phyloP scores from a whole-genome alignment of 2,329 filamentous ascomycete species.

The Nectriaceae sp. region DNA sequence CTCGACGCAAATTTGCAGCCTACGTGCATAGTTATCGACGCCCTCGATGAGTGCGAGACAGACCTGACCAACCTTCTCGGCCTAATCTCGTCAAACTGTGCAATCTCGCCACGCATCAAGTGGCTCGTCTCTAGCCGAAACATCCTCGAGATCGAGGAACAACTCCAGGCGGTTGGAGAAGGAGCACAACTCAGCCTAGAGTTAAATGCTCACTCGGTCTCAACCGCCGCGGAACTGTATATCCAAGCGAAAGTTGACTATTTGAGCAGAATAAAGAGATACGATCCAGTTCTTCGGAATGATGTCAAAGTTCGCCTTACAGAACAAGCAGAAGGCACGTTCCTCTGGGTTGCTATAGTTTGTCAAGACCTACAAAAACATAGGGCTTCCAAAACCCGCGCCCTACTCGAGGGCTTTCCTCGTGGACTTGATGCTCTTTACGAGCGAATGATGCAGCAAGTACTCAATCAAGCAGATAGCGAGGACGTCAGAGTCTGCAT shows the following conservation, averaged over 20 bases:
- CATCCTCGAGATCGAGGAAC: slow-evolving; percentile 35
- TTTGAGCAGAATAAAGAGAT: neutral
- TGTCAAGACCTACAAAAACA: slow-evolving; percentile 1
- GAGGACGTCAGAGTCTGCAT: neutral
- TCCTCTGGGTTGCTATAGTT: slow-evolving; percentile 4
- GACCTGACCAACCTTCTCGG: slow-evolving; percentile 35
- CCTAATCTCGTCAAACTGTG: slow-evolving; percentile 13
- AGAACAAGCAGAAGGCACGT: neutral
- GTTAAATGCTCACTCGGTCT: slow-evolving; percentile 36
- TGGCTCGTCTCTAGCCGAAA: slow-evolving; percentile 50
- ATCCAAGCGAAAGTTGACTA: slow-evolving; percentile 33
- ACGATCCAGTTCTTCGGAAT: rapidly evolving
- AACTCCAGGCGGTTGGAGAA: neutral
- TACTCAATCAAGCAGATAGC: neutral
- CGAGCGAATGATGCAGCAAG: neutral
- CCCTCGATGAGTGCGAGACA: slow-evolving; percentile 45
- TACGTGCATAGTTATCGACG: slow-evolving; percentile 44
- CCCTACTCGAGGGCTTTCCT: neutral
- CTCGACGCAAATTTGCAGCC: slow-evolving; percentile 29
- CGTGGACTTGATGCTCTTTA: neutral
- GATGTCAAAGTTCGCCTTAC: neutral
- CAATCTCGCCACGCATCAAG: slow-evolving; percentile 28
- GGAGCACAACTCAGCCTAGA: slow-evolving; percentile 35
- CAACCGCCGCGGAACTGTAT: slow-evolving; percentile 38
- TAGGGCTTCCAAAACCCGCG: neutral